Base-by-base conservation (phyloP, 1,284 basidiomycete genomes). In the Cutaneotrichosporon dermatis region DNA sequence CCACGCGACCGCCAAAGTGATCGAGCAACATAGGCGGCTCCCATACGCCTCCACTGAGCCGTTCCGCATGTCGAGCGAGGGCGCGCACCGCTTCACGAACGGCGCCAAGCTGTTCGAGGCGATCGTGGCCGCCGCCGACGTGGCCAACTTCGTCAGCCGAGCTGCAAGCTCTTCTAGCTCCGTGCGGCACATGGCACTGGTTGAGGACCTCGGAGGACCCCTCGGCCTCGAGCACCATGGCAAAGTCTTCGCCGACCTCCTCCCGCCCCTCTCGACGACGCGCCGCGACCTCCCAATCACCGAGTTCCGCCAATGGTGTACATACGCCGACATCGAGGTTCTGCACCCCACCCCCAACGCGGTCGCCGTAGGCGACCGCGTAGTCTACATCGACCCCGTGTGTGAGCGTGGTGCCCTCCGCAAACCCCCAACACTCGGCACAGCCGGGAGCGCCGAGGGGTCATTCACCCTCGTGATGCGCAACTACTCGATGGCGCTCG, bases 321-420 rank as follows among this genome's bases (percentile, higher is more conserved):
- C 8, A 4, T 48, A 34, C 33, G 56, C 43, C 41, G 50, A 57
- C 42, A 15, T 57, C 11, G 45, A 52, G 42, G 34, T 57, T n/a
- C 36, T 51, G 9, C 42, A 42, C 36, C 12, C 56, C 1, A 6
- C 36, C 3, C 49, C 51, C 33, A 9, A 0, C 4, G 7, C 12
- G 34, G 35, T 8, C 13, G 36, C 15, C 15, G n/a, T 52, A 37
- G 56, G 43, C 10, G 13, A 35, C 35, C 50, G 56, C 11, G n/a
- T 57, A 11, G 50, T 48, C 35, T 57, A 57, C 44, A 25, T 53
- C 25, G 50, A 57, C 43, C 16, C 16, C 13, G 12, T 13, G 2
- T 25, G 25, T 25, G 25, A 25, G 2, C 25, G 25, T 3, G 25
- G 25, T 2, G 3, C 25, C 25, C 25, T 25, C 25, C 25, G 25